Conservation (phyloP, 2,329 filamentous ascomycete species). For the Colletotrichum karsti region DNA sequence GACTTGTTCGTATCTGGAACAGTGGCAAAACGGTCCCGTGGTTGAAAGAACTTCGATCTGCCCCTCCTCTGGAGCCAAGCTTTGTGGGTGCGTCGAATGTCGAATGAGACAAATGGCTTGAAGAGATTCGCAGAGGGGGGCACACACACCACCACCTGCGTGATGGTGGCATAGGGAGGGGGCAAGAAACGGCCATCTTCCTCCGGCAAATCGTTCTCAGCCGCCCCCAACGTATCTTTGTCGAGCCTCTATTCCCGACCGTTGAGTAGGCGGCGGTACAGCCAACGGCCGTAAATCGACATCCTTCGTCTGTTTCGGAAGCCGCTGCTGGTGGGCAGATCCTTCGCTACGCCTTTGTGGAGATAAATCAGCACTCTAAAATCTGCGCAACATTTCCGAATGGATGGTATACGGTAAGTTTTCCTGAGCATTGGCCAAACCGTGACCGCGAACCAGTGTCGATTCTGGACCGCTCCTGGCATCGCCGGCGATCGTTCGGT, state of each 20-base stretch:
- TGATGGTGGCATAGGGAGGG: neutral
- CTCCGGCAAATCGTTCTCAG: slow-evolving; percentile 1
- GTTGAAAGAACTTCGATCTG: neutral
- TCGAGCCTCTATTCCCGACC: neutral
- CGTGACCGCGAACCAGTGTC: neutral
- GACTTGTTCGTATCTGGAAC: slow-evolving; percentile 16
- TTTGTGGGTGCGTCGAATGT: neutral
- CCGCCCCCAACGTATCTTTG: neutral
- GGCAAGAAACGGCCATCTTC: neutral
- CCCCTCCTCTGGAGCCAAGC: neutral
- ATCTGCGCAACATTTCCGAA: neutral
- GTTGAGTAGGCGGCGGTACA: neutral
- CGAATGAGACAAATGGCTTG: neutral
- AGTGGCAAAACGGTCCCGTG: slow-evolving; percentile 15
- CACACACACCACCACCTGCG: neutral
- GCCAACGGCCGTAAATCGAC: slow-evolving; percentile 24
- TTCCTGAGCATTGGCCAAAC: neutral
- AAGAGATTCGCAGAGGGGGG: neutral
- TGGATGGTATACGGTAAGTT: neutral
- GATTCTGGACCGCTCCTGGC: neutral
- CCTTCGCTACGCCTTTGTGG: slow-evolving; percentile 15
- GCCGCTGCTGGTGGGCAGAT: slow-evolving; percentile 10
- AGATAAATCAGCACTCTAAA: slow-evolving; percentile 24
- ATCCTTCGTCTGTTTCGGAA: slow-evolving; percentile 4
- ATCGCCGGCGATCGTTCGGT: neutral